Conservation (phyloP, 257 asterid species). For the Salvia rosmarinus region DNA sequence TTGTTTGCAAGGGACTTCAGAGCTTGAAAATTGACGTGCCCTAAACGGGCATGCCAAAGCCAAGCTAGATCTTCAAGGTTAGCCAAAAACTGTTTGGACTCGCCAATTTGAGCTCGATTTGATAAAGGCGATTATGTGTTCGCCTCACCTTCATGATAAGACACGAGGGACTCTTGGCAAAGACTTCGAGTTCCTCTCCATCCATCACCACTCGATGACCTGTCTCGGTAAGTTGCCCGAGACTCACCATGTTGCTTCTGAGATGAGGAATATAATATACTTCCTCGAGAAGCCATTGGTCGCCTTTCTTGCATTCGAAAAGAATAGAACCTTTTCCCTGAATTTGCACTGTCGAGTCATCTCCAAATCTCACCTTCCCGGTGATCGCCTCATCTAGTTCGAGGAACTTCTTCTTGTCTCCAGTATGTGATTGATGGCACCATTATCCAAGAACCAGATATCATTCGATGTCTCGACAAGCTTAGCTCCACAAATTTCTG, state of each 20-base stretch:
- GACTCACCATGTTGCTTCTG: not conserved
- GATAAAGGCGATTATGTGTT: not conserved
- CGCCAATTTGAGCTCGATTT: not conserved
- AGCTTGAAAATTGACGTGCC: not conserved
- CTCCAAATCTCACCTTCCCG: not conserved
- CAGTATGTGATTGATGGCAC: not conserved
- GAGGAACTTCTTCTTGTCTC: not conserved
- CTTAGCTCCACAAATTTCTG: not conserved
- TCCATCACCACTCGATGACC: not conserved
- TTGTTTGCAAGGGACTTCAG: not conserved
- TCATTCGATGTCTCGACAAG: not conserved
- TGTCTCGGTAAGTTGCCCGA: not conserved
- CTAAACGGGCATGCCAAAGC: not conserved
- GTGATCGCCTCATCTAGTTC: not conserved
- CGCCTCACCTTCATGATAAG: not conserved
- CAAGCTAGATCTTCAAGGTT: not conserved
- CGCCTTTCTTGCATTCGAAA: not conserved
- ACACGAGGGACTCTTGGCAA: not conserved
- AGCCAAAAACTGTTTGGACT: not conserved
- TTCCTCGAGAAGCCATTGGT: not conserved
- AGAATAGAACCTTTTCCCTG: not conserved
- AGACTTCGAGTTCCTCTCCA: not conserved
- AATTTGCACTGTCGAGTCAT: not conserved
- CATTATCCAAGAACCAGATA: not conserved
- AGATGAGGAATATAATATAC: not conserved